Conservation (phyloP, 768 basidiomycete species). For the Suillus discolor region DNA sequence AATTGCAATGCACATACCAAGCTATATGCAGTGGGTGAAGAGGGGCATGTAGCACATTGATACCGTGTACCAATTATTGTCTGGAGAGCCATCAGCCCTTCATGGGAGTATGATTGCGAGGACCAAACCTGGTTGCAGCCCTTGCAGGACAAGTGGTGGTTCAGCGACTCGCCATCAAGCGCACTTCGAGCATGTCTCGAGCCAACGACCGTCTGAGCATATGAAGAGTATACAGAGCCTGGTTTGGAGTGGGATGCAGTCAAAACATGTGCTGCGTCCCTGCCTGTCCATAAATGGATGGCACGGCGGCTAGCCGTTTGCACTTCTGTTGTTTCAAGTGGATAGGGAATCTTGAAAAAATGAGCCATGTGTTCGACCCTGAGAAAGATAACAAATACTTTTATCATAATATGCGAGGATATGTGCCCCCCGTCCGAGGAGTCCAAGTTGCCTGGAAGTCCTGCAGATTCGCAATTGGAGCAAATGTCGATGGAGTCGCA, state of each 20-base stretch:
- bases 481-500: constrained; percentile 88
- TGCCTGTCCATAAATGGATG: constrained; percentile 71
- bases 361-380: constrained; percentile 11
- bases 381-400: constrained; percentile 52
- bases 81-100: constrained; percentile 37
- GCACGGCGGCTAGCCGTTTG: constrained; percentile 77
- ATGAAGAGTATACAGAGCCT: constrained; percentile 61
- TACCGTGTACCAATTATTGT: constrained; percentile 78
- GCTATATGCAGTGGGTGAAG: constrained; percentile 68
- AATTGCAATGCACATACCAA: constrained; percentile 48
- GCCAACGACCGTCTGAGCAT: constrained; percentile 71
- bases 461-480: constrained; percentile 84
- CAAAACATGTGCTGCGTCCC: constrained; percentile 69
- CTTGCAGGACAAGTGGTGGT: constrained; percentile 65
- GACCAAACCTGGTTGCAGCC: constrained; percentile 57
- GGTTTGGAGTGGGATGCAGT: constrained; percentile 51
- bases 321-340: constrained; percentile 72
- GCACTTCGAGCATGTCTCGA: constrained; percentile 38
- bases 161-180: constrained; percentile 35
- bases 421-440: constrained; percentile 76
- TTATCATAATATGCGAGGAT: constrained; percentile 92
- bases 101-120: background rate
- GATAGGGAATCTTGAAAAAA: constrained; percentile 74
- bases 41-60: constrained; percentile 90
- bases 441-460: constrained; percentile 81